A percentile compares a stretch with the other conserved stretches of the same genome.
Conservation (phyloP, 2,329 filamentous ascomycete species). For the Sclerotinia subarctica region DNA sequence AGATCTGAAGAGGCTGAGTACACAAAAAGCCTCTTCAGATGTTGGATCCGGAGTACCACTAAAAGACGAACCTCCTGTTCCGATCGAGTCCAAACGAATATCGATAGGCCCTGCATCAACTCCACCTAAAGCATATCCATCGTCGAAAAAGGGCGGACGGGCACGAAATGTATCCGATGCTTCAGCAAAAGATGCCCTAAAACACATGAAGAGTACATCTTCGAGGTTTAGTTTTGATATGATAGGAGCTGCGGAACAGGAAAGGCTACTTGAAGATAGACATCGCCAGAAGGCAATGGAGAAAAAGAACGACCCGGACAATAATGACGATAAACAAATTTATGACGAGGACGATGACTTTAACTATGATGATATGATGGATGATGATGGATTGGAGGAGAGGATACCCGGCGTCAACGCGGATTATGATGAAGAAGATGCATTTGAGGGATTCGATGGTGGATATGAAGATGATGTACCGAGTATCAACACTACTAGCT, state of each 20-base stretch:
- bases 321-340: constrained; percentile 36
- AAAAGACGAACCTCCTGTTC: constrained; percentile 25
- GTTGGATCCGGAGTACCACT: constrained; percentile 31
- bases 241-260: constrained; percentile 64
- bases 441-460: constrained; percentile 24
- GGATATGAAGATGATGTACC: constrained; percentile 27
- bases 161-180: constrained; percentile 53
- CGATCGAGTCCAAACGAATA: constrained; percentile 27
- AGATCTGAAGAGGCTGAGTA: constrained; percentile 23
- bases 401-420: constrained; percentile 57
- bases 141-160: constrained; percentile 30
- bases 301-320: constrained; percentile 46
- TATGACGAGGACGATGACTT: constrained; percentile 56
- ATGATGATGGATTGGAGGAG: constrained; percentile 60
- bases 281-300: constrained; percentile 66
- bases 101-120: constrained; percentile 33
- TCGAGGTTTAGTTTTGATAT: constrained; percentile 82
- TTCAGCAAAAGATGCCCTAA: constrained; percentile 49
- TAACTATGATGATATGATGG: constrained; percentile 54
- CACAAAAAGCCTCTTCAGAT: constrained; percentile 28
- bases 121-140: constrained; percentile 29
- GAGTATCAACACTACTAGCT: constrained; percentile 27
- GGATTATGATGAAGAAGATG: constrained; percentile 40
- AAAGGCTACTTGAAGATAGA: constrained; percentile 69
- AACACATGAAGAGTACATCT: constrained; percentile 71